These are phyloP conservation scores for Graphilbum fragrans DNA, from an alignment of 2,329 filamentous ascomycete species.

Conservation along the genomic window DNA sequence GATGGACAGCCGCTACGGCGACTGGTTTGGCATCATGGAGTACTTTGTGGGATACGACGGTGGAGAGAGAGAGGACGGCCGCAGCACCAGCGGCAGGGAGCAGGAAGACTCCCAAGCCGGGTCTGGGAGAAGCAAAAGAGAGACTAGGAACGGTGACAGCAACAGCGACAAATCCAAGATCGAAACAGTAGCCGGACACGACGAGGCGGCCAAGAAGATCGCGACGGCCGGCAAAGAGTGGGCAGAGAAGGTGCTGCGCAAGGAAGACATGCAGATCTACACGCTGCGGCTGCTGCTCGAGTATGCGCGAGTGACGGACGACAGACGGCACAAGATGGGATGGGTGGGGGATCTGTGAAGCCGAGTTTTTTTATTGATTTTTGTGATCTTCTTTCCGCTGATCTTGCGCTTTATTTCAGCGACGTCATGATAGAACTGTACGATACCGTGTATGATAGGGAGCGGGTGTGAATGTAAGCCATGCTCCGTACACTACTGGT, in stretches of 20 bases:
- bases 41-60: slow-evolving; percentile 55
- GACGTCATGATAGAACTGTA: too few species aligned
- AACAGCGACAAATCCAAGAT: too few species aligned
- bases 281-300: slow-evolving; percentile 51
- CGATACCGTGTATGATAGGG: too few species aligned
- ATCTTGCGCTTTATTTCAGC: too few species aligned
- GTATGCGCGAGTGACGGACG: slow-evolving; percentile 44
- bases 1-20: slow-evolving; percentile 61
- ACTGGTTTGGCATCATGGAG: slow-evolving; percentile 61
- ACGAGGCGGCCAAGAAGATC: slow-evolving; percentile 50
- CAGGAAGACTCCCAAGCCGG: background rate
- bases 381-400: too few species aligned
- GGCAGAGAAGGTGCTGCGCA: slow-evolving; percentile 55
- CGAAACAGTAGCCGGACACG: slow-evolving; percentile 26
- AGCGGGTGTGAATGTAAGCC: too few species aligned
- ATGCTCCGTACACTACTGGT: too few species aligned
- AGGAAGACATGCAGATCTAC: slow-evolving; percentile 66
- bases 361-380: too few species aligned
- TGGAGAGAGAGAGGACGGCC: background rate
- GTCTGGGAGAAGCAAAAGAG: too few species aligned
- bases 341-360: slow-evolving; percentile 43
- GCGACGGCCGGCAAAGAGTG: slow-evolving; percentile 54
- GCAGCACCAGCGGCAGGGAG: too few species aligned
- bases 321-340: slow-evolving; percentile 38
- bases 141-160: too few species aligned